Evolutionary conservation across 1,139 yeast species (phyloP).

Genomic region (Suhomyces choctaworum): DNA sequence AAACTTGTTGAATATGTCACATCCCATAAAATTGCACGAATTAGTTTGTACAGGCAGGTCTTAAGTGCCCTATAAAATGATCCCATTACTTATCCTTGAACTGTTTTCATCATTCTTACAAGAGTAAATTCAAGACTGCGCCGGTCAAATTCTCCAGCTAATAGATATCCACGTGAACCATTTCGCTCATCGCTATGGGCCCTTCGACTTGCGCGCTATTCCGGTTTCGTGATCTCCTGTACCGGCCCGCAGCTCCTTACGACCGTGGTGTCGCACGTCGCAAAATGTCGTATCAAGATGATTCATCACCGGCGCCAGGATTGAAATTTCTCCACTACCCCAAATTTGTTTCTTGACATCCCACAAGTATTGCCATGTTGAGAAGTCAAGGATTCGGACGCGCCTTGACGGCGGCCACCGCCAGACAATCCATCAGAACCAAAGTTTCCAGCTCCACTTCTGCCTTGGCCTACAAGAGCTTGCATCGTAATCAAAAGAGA

Average conservation of each 20-base stretch:
- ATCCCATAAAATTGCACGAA: too few species aligned
- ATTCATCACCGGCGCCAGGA: constrained; percentile 10
- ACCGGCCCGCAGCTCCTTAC: constrained; percentile 10
- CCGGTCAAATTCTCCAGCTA: too few species aligned
- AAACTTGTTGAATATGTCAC: too few species aligned
- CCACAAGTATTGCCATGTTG: constrained; percentile 6
- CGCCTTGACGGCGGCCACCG: constrained; percentile 3
- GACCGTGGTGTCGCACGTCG: constrained; percentile 10
- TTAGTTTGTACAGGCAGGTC: too few species aligned
- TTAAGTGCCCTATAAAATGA: too few species aligned
- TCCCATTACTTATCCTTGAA: too few species aligned
- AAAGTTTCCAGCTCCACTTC: constrained; percentile 70
- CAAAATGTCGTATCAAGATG: constrained; percentile 8
- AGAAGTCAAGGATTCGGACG: constrained; percentile 9
- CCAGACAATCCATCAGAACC: constrained; percentile 21
- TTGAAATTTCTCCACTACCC: constrained; percentile 11
- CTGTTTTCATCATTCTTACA: too few species aligned
- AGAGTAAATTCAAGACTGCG: too few species aligned
- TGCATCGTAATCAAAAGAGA: constrained; percentile 81
- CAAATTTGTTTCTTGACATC: background rate
- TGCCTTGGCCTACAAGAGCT: constrained; percentile 89
- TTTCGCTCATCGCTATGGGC: too few species aligned
- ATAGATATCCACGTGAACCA: too few species aligned
- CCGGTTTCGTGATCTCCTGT: too few species aligned
- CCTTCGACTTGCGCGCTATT: too few species aligned